These are phyloP conservation scores for Carpinus fangiana DNA, from an alignment of 306 rosid species.

Conservation along the genomic window DNA sequence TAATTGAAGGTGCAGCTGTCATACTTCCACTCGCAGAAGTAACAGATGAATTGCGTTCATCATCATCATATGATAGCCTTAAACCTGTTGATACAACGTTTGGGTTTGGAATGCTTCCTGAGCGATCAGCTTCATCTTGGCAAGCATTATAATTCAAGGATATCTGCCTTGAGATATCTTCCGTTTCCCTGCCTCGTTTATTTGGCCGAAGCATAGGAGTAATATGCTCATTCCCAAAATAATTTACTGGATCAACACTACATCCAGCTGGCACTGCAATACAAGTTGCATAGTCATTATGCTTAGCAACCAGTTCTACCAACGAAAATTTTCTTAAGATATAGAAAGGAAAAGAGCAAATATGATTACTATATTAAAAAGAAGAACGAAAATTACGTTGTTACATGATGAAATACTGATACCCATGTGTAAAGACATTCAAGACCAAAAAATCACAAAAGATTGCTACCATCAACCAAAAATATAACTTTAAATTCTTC, in stretches of 20 bases:
- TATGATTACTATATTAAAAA: neutral
- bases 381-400: slow-evolving; percentile 4
- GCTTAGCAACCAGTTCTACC: slow-evolving; percentile 21
- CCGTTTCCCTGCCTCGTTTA: slow-evolving; percentile 60
- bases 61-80: slow-evolving; percentile 85
- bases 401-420: slow-evolving; percentile 9
- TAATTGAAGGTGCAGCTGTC: slow-evolving; percentile 59
- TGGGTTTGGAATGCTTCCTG: slow-evolving; percentile 72
- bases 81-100: slow-evolving; percentile 87
- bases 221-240: slow-evolving; percentile 68
- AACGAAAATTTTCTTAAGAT: slow-evolving; percentile 10
- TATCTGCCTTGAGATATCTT: slow-evolving; percentile 71
- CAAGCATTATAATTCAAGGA: slow-evolving; percentile 69
- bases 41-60: slow-evolving; percentile 87
- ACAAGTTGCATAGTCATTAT: slow-evolving; percentile 17
- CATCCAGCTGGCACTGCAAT: slow-evolving; percentile 77
- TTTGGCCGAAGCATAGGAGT: slow-evolving; percentile 62
- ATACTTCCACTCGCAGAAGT: slow-evolving; percentile 92
- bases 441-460: neutral
- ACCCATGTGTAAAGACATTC: neutral
- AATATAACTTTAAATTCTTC: neutral
- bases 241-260: slow-evolving; percentile 73
- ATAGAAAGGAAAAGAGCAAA: neutral
- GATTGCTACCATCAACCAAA: neutral
- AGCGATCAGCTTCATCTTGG: slow-evolving; percentile 68